A percentile compares a stretch with the other conserved stretches of the same genome.
These are phyloP conservation scores for Geranium rotundifolium DNA, from an alignment of 345 rosid genomes.

Conservation along the genomic window DNA sequence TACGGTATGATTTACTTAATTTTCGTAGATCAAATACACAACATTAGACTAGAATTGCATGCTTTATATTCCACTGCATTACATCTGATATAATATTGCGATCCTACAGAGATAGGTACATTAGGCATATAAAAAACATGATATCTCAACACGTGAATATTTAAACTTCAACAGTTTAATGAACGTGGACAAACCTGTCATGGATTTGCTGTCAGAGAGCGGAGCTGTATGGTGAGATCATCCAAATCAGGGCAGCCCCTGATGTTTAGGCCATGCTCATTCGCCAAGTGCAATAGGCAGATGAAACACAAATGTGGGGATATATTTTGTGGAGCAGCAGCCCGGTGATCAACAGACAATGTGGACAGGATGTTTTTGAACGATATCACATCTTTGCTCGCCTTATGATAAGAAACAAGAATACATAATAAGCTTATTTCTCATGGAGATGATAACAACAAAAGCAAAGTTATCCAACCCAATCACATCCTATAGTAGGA, in stretches of 20 bases:
- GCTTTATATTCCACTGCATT: too few relatives aligned
- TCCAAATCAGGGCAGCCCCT: constrained; percentile 16
- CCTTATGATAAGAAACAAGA: constrained; percentile 8
- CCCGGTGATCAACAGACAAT: constrained; percentile 20
- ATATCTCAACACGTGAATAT: background rate
- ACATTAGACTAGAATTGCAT: too few relatives aligned
- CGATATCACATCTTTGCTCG: constrained; percentile 8
- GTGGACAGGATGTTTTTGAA: constrained; percentile 22
- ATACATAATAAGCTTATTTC: background rate
- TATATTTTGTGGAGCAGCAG: constrained; percentile 23
- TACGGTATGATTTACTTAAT: too few relatives aligned
- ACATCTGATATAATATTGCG: too few relatives aligned
- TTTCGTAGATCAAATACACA: too few relatives aligned
- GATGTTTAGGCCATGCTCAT: constrained; percentile 33
- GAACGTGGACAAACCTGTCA: background rate
- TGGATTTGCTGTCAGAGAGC: constrained; percentile 6
- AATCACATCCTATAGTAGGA: too few relatives aligned
- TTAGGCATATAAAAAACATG: too few relatives aligned
- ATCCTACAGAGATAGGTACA: too few relatives aligned
- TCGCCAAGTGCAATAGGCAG: constrained; percentile 29
- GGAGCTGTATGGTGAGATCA: constrained; percentile 22
- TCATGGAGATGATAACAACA: background rate
- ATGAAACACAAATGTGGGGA: constrained; percentile 35
- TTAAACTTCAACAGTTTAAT: background rate
- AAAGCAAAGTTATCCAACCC: too few relatives aligned